A percentile compares a stretch with the other conserved stretches of the same genome.
phyloP scores from a whole-genome alignment of 2,329 filamentous ascomycete genomes.

The Blumeriella jaapii region DNA sequence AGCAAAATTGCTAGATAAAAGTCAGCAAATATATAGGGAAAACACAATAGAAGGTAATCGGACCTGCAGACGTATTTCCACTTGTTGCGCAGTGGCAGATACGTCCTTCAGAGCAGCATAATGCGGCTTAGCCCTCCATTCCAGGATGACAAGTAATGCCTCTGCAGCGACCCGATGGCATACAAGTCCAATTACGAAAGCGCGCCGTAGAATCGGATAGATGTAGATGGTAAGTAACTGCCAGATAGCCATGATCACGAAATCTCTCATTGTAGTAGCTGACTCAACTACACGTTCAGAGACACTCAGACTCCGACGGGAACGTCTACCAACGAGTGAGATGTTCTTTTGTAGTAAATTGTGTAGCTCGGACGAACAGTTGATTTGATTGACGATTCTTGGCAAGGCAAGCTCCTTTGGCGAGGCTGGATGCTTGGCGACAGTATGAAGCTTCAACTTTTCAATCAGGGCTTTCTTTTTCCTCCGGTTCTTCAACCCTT shows the following conservation, averaged over 20 bases:
- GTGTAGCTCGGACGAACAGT: conserved; percentile 88
- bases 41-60: too few relatives aligned
- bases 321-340: conserved; percentile 67
- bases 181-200: conserved; percentile 70
- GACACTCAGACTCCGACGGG: conserved; percentile 79
- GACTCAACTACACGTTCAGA: conserved; percentile 91
- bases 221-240: conserved; percentile 62
- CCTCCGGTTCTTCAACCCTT: conserved; percentile 45
- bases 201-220: conserved; percentile 60
- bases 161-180: conserved; percentile 74
- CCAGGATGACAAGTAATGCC: conserved; percentile 63
- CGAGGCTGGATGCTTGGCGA: conserved; percentile 64
- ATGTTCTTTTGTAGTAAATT: conserved; percentile 81
- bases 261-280: conserved; percentile 73
- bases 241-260: conserved; percentile 56
- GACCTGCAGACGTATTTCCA: conserved; percentile 94
- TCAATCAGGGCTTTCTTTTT: conserved; percentile 60
- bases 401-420: conserved; percentile 72
- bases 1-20: conserved; percentile 97
- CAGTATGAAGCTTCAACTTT: conserved; percentile 80
- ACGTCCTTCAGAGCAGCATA: conserved; percentile 86
- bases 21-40: too few relatives aligned
- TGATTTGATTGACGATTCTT: conserved; percentile 83
- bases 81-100: conserved; percentile 90
- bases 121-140: conserved; percentile 71